Conservation (phyloP, 257 asterid species). For the Salvia splendens region DNA sequence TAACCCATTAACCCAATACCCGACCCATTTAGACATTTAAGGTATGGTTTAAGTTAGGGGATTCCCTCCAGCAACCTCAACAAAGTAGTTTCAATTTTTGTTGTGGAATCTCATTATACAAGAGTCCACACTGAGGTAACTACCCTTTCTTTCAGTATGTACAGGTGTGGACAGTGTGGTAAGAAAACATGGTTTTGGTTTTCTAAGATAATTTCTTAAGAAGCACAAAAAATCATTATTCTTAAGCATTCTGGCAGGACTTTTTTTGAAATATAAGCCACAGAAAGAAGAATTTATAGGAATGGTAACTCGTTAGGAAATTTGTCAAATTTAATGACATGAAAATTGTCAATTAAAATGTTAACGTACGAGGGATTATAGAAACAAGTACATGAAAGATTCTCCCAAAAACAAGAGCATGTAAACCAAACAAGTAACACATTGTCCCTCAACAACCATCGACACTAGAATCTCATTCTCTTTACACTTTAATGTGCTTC, state of each 20-base stretch:
- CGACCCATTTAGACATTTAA: too few species aligned
- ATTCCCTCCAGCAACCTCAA: background rate
- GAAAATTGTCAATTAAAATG: background rate
- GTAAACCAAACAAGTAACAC: background rate
- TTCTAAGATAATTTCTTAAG: background rate
- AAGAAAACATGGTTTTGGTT: background rate
- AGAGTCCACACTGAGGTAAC: background rate
- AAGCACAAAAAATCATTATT: background rate
- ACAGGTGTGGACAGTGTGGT: background rate
- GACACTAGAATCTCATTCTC: background rate
- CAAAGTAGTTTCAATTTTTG: slow-evolving; percentile 9
- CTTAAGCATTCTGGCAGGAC: background rate
- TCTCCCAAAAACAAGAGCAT: background rate
- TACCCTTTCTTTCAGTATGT: background rate
- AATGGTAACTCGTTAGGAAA: background rate
- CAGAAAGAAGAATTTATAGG: background rate
- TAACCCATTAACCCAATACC: too few species aligned
- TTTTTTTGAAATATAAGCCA: background rate
- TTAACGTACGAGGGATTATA: background rate
- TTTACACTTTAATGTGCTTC: slow-evolving; percentile 8
- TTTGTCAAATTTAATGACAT: background rate
- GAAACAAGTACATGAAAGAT: background rate
- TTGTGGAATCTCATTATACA: slow-evolving; percentile 4
- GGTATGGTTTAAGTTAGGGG: too few species aligned
- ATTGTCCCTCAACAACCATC: slow-evolving; percentile 15